Evolutionary conservation across 1,284 basidiomycete species (phyloP).

Genomic region (Ganoderma lucidum): DNA sequence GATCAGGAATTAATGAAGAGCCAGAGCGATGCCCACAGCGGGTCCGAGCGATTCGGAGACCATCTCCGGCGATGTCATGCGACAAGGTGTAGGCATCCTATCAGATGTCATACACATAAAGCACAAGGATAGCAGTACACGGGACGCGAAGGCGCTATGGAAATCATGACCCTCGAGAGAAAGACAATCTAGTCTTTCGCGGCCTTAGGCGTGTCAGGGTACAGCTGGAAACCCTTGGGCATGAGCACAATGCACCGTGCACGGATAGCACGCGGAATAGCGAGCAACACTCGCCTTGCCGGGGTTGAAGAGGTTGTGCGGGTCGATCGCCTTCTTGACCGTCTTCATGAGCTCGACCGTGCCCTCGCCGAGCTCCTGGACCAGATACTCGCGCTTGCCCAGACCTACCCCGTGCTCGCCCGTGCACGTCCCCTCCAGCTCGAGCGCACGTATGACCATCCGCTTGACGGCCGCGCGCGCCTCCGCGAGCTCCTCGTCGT

Average conservation of each 20-base stretch:
- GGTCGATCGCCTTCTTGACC: conserved; percentile 82
- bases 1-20: background rate
- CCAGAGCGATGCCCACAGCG: background rate
- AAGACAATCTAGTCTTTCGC: conserved; percentile 1
- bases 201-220: conserved; percentile 22
- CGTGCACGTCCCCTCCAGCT: conserved; percentile 81
- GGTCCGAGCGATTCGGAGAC: background rate
- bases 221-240: conserved; percentile 8
- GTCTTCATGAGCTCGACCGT: conserved; percentile 89
- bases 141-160: background rate
- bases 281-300: conserved; percentile 69
- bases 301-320: conserved; percentile 83
- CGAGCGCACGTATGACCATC: conserved; percentile 78
- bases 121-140: background rate
- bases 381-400: conserved; percentile 81
- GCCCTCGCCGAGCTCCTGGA: conserved; percentile 81
- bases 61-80: background rate
- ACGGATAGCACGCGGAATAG: no score
- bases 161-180: background rate
- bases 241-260: background rate
- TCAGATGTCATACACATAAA: background rate
- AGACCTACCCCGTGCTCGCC: conserved; percentile 92
- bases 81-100: background rate
- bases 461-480: conserved; percentile 65
- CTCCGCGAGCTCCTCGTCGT: conserved; percentile 62